phyloP scores from a whole-genome alignment of 2,329 filamentous ascomycete species.

The Penicillium nordicum region DNA sequence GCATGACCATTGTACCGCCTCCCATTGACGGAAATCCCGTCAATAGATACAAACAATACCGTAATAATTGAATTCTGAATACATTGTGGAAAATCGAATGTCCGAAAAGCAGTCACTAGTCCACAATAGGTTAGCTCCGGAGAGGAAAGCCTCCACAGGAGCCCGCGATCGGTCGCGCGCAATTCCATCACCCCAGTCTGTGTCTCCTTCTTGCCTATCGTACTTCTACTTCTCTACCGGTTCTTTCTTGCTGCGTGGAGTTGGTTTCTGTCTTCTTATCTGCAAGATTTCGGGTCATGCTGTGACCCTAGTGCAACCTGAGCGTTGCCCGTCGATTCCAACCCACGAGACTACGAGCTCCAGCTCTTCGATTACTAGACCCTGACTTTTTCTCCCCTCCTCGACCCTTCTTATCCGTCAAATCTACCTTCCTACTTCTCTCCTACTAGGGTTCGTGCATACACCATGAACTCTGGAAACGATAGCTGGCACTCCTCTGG shows the following conservation, averaged over 20 bases:
- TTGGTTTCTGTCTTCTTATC: slow-evolving; percentile 6
- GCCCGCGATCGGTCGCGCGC: slow-evolving; percentile 40
- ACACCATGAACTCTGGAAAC: slow-evolving; percentile 43
- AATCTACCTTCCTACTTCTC: slow-evolving; percentile 10
- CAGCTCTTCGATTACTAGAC: slow-evolving; percentile 16
- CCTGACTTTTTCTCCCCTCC: slow-evolving; percentile 13
- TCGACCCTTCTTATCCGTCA: slow-evolving; percentile 11
- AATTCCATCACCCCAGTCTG: slow-evolving; percentile 29
- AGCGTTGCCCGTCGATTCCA: slow-evolving; percentile 18
- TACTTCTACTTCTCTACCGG: slow-evolving; percentile 8
- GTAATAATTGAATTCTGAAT: slow-evolving; percentile 2
- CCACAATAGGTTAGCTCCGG: slow-evolving; percentile 26
- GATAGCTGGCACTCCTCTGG: slow-evolving; percentile 43
- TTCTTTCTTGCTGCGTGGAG: slow-evolving; percentile 7
- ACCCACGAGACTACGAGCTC: slow-evolving; percentile 16
- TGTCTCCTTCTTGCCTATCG: slow-evolving; percentile 11
- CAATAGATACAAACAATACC: not conserved
- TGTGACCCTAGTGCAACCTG: slow-evolving; percentile 20
- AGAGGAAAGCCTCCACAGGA: slow-evolving; percentile 34
- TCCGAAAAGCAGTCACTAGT: slow-evolving; percentile 22
- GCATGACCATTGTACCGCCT: not conserved
- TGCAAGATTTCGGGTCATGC: slow-evolving; percentile 19
- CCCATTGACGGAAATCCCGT: not conserved
- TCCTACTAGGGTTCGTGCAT: slow-evolving; percentile 19
- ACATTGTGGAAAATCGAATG: slow-evolving; percentile 24